Evolutionary conservation across 345 rosid genomes (phyloP).

Genomic region (Heritiera littoralis): DNA sequence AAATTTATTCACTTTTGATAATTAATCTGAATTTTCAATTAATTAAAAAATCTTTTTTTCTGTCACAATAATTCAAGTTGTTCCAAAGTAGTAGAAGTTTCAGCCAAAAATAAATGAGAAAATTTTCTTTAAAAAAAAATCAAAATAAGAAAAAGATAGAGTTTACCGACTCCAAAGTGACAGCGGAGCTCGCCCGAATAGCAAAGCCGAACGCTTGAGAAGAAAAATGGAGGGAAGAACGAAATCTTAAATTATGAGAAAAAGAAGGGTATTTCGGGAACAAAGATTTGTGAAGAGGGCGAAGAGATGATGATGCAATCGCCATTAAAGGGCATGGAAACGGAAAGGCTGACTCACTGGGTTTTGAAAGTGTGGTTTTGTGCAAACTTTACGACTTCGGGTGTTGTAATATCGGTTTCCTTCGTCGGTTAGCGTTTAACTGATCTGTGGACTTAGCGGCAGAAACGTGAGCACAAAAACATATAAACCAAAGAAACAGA

Average conservation of each 20-base stretch:
- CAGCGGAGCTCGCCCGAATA: slow-evolving; percentile 39
- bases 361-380: slow-evolving; percentile 2
- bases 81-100: neutral
- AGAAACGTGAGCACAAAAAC: slow-evolving; percentile 8
- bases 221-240: slow-evolving; percentile 39
- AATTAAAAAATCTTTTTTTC: neutral
- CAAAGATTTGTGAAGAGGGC: slow-evolving; percentile 34
- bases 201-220: slow-evolving; percentile 33
- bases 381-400: neutral
- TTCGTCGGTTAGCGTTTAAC: neutral
- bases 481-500: neutral
- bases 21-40: neutral
- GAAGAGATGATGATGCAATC: slow-evolving; percentile 38
- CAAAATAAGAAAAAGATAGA: neutral
- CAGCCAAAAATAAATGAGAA: neutral
- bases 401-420: neutral
- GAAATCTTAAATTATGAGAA: slow-evolving; percentile 30
- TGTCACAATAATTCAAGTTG: neutral
- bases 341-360: neutral
- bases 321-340: slow-evolving; percentile 38
- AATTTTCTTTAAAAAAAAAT: neutral
- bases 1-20: neutral
- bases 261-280: slow-evolving; percentile 37
- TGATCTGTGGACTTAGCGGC: neutral
- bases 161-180: slow-evolving; percentile 48